These are phyloP conservation scores for Amesomyces nigricolor DNA, from an alignment of 2,329 filamentous ascomycete genomes.

Conservation along the genomic window DNA sequence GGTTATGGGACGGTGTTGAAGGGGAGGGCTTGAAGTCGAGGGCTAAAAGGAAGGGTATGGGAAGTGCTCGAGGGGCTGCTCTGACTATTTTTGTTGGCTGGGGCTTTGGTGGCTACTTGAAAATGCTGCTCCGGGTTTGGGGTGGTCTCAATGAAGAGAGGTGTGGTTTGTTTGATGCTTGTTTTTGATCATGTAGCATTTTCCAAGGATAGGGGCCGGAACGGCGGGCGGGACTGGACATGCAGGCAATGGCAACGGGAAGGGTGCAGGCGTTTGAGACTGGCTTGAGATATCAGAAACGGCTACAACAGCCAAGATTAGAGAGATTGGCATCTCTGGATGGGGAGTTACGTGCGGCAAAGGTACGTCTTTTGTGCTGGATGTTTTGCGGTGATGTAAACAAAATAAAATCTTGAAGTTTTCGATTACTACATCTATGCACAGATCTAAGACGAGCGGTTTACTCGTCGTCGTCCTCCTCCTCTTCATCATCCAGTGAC, in stretches of 20 bases:
- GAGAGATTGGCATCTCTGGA: not conserved
- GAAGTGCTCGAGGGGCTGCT: too few species aligned
- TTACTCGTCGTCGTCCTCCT: constrained; percentile 36
- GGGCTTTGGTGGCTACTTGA: too few species aligned
- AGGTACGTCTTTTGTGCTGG: not conserved
- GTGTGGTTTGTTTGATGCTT: not conserved
- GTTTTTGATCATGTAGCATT: constrained; percentile 10
- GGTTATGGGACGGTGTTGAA: too few species aligned
- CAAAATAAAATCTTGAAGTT: not conserved
- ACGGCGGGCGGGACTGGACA: not conserved
- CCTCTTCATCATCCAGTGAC: constrained; percentile 50
- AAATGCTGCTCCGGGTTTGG: too few species aligned
- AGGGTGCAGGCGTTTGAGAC: constrained; percentile 9
- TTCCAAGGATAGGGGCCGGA: constrained; percentile 7
- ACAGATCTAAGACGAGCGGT: constrained; percentile 8
- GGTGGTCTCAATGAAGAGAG: not conserved
- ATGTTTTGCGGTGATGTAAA: not conserved
- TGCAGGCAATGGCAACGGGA: not conserved
- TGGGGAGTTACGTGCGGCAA: too few species aligned
- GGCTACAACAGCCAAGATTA: not conserved
- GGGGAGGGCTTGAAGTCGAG: too few species aligned
- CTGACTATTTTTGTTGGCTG: too few species aligned
- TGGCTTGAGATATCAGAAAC: not conserved
- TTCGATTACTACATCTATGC: too few species aligned
- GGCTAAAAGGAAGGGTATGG: too few species aligned